phyloP scores from a whole-genome alignment of 768 basidiomycete species.

The Calocybe indica region DNA sequence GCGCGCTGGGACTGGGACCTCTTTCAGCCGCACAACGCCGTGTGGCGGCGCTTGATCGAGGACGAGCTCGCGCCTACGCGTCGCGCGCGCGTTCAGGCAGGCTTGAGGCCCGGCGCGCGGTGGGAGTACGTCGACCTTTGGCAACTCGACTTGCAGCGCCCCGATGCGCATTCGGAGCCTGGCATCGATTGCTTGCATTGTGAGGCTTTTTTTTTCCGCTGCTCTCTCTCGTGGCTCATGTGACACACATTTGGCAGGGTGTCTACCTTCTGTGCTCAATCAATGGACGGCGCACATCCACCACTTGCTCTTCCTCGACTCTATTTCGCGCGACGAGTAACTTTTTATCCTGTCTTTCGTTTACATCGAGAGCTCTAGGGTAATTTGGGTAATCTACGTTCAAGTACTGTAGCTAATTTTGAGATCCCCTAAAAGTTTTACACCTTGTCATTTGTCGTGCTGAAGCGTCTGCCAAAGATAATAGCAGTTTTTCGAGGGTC shows the following conservation, averaged over 20 bases:
- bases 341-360: too few species aligned
- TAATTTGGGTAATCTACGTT: too few species aligned
- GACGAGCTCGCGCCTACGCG: slow-evolving; percentile 10
- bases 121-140: slow-evolving; percentile 23
- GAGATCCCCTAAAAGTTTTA: too few species aligned
- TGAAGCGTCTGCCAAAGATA: too few species aligned
- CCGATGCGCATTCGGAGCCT: slow-evolving; percentile 22
- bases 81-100: slow-evolving; percentile 2
- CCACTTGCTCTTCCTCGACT: slow-evolving; percentile 10
- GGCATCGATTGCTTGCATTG: slow-evolving; percentile 22
- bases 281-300: slow-evolving; percentile 20
- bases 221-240: not conserved
- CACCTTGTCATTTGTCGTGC: too few species aligned
- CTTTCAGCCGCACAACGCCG: slow-evolving; percentile 16
- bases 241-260: slow-evolving; percentile 11
- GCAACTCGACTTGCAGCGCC: slow-evolving; percentile 18
- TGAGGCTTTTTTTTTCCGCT: slow-evolving; percentile 7
- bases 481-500: too few species aligned
- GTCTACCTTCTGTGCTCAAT: slow-evolving; percentile 16
- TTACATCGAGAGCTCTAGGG: too few species aligned
- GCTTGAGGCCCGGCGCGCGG: slow-evolving; percentile 9
- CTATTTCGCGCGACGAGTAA: too few species aligned
- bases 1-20: slow-evolving; percentile 23
- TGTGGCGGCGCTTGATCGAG: slow-evolving; percentile 15
- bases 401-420: too few species aligned